Conservation (phyloP, 2,329 filamentous ascomycete genomes). For the Scedosporium apiospermum region DNA sequence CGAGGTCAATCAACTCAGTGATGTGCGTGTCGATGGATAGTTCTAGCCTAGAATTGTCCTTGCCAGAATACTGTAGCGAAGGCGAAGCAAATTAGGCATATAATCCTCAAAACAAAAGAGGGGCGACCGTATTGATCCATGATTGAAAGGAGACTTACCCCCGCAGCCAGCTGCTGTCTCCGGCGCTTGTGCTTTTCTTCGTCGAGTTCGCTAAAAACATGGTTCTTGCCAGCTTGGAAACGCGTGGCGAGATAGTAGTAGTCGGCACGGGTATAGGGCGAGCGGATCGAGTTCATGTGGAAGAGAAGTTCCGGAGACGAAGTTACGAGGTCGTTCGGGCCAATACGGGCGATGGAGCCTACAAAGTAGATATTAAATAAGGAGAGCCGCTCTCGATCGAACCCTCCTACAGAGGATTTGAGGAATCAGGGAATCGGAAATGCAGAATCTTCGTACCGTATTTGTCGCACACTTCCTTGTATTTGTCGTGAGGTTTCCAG, state of each 20-base stretch:
- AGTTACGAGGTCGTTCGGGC: constrained; percentile 30
- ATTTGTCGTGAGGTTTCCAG: constrained; percentile 22
- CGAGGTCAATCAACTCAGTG: constrained; percentile 30
- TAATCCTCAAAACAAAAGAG: neutral
- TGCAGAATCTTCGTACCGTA: constrained; percentile 18
- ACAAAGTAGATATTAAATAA: neutral
- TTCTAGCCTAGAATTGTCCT: constrained; percentile 40
- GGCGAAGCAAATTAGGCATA: neutral
- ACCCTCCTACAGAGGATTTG: constrained; percentile 12
- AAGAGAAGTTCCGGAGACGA: constrained; percentile 27
- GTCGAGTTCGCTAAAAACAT: constrained; percentile 40
- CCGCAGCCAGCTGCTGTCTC: constrained; percentile 38
- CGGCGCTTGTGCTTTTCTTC: constrained; percentile 31
- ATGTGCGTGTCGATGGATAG: constrained; percentile 37
- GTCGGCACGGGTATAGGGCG: constrained; percentile 23
- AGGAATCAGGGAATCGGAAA: constrained; percentile 10
- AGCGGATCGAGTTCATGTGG: constrained; percentile 25
- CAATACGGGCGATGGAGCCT: constrained; percentile 29
- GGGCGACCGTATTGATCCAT: constrained; percentile 6
- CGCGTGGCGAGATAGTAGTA: constrained; percentile 39
- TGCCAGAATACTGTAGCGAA: constrained; percentile 32
- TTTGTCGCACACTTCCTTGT: constrained; percentile 24
- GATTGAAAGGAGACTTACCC: constrained; percentile 22
- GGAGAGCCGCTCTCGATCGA: too few species aligned
- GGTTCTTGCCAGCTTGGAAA: constrained; percentile 44